Conservation (phyloP, 441 rosid species). For the Mallotus repandus region DNA sequence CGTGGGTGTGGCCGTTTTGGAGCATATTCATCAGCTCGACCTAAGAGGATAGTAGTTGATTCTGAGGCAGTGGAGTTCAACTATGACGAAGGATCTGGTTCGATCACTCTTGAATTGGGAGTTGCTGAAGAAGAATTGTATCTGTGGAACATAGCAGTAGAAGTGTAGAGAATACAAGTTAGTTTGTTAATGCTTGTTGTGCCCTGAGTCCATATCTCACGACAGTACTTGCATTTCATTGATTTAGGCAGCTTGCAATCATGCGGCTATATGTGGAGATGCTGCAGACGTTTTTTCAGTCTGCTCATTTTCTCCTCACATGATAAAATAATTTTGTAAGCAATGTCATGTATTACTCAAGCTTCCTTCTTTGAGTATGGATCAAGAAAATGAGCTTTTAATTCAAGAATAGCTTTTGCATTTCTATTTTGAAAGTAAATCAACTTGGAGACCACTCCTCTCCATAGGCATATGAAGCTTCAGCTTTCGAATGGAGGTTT, state of each 20-base stretch:
- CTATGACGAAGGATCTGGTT: slow-evolving; percentile 38
- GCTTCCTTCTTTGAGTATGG: not conserved
- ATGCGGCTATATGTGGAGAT: no score
- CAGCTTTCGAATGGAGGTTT: no score
- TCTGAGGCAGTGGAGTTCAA: slow-evolving; percentile 33
- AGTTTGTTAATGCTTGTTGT: not conserved
- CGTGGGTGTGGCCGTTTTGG: slow-evolving; percentile 49
- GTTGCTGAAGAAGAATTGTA: slow-evolving; percentile 50
- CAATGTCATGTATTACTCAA: not conserved
- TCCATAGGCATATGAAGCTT: no score
- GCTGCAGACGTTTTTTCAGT: not conserved
- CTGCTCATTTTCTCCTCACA: not conserved
- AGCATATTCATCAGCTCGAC: slow-evolving; percentile 46
- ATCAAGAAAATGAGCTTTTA: not conserved
- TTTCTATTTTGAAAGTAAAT: no score
- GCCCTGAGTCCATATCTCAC: not conserved
- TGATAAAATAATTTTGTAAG: not conserved
- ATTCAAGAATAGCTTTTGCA: not conserved
- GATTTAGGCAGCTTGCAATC: no score
- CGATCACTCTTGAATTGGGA: slow-evolving; percentile 39
- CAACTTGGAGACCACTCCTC: no score
- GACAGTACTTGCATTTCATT: not conserved
- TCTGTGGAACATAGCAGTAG: slow-evolving; percentile 47
- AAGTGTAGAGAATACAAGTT: slow-evolving; percentile 16
- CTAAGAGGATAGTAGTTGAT: slow-evolving; percentile 38